Percentiles rank a stretch among this genome's conserved stretches.
Conservation (phyloP, 768 basidiomycete species). For the Amanita polypyramis region DNA sequence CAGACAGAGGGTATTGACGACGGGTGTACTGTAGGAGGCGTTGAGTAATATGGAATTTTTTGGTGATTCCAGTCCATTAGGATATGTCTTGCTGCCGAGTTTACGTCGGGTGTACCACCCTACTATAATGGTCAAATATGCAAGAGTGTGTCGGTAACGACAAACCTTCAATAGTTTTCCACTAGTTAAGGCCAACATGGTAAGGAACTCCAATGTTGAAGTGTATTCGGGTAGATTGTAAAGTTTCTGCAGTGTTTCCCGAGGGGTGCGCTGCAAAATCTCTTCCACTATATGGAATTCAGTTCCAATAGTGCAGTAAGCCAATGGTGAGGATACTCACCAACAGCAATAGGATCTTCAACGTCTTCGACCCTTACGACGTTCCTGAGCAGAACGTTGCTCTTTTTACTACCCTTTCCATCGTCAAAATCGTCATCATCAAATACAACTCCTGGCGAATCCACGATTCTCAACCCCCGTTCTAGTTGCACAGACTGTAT, state of each 20-base stretch:
- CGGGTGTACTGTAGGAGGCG: conserved; percentile 70
- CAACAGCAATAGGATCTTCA: conserved; percentile 82
- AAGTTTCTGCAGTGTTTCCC: conserved; percentile 64
- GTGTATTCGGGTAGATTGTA: conserved; percentile 75
- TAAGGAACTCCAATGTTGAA: conserved; percentile 74
- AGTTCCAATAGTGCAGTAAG: background rate
- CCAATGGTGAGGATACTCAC: conserved; percentile 25
- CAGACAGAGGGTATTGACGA: conserved; percentile 55
- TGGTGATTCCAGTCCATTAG: conserved; percentile 93
- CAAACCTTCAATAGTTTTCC: conserved; percentile 77
- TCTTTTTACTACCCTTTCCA: conserved; percentile 36
- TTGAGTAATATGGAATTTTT: conserved; percentile 84
- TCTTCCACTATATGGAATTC: conserved; percentile 58
- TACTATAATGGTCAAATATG: conserved; percentile 15
- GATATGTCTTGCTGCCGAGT: conserved; percentile 71
- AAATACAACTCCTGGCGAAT: conserved; percentile 97
- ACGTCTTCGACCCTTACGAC: conserved; percentile 87
- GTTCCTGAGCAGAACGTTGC: conserved; percentile 71
- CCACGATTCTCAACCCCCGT: conserved; percentile 84
- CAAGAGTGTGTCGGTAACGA: background rate
- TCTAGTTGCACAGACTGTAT: conserved; percentile 89
- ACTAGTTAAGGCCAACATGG: conserved; percentile 75
- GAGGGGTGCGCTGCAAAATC: conserved; percentile 66
- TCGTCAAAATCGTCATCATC: conserved; percentile 57
- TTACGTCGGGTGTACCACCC: conserved; percentile 89